Base-by-base conservation (phyloP, 1,284 basidiomycete species). In the Moesziomyces parantarcticus region DNA sequence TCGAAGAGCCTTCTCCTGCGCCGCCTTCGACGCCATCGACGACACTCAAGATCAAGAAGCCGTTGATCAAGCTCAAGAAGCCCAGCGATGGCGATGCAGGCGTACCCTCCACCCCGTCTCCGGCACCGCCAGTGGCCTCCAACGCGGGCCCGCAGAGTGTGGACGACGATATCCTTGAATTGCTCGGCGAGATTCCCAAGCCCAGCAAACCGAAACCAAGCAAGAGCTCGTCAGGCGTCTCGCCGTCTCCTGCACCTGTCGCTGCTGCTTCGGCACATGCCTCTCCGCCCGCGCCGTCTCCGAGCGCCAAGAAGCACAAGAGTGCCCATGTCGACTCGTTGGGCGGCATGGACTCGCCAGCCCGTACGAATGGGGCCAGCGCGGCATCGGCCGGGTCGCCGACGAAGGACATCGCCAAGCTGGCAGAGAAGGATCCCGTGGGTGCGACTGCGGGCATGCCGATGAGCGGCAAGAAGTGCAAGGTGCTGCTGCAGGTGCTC, bases 401-500 rank as follows among this genome's bases (percentile, higher is more conserved):
- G 2, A 34, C 56, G 21, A 67, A 70, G 44, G 58, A 66, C 36
- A 64, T 63, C 13, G 53, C 58, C 50, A 66, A 73, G 42, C 52
- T 53, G 59, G 71, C 63, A 0, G 65, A 73, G 36, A 47, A 43
- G 22, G 78, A 77, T 20, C 75, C 75, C 3, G 67, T 78, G n/a
- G 70, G 59, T 5, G 67, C 70, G 3, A 75, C 76, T n/a, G 43
- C 23, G 0, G 56, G 50, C n/a, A 75, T 68, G 52, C 77, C 79
- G 14, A 61, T 85, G 46, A 80, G 82, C 50, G 20, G 68, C 32
- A 84, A 84, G 48, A 94, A 94, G 83, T 92, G 91, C 78, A 90
- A 88, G 81, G 89, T 90, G 1, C 82, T 96, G 23, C 78, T 97
- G 69, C 89, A 88, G 78, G 85, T 79, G 26, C 79, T 97, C 26